Percentiles rank a stretch among this genome's conserved stretches.
phyloP scores from a whole-genome alignment of 2,329 filamentous ascomycete genomes.

The Ambrosiella xylebori region DNA sequence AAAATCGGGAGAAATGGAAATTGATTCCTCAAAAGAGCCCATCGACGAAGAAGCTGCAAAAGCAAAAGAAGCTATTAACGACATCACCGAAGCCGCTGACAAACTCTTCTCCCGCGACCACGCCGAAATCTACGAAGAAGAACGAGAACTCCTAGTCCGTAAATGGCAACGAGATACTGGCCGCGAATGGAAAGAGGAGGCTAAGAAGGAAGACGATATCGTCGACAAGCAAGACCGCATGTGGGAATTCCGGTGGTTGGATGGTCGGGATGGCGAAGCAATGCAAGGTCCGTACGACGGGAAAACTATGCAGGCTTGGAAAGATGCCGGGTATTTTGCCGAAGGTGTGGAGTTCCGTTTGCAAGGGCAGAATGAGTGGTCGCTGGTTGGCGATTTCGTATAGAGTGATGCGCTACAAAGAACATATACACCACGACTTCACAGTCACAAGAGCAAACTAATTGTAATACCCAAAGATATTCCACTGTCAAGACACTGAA shows the following conservation, averaged over 20 bases:
- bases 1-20: conserved; percentile 46
- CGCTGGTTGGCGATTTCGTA: conserved; percentile 30
- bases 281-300: conserved; percentile 73
- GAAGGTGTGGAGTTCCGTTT: conserved; percentile 68
- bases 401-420: conserved; percentile 16
- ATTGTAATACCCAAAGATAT: neutral
- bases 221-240: conserved; percentile 21
- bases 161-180: conserved; percentile 75
- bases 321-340: conserved; percentile 79
- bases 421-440: neutral
- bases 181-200: conserved; percentile 56
- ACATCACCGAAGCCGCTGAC: conserved; percentile 79
- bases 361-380: conserved; percentile 40
- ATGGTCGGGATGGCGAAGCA: conserved; percentile 62
- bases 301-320: conserved; percentile 77
- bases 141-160: conserved; percentile 66
- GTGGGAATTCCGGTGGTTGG: conserved; percentile 92
- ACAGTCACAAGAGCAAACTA: neutral
- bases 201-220: conserved; percentile 17
- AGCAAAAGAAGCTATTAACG: conserved; percentile 58
- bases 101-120: conserved; percentile 68
- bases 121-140: conserved; percentile 79
- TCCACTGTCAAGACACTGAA: neutral
- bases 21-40: conserved; percentile 34
- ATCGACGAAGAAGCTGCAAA: conserved; percentile 52